A percentile compares a stretch with the other conserved stretches of the same genome.
These are phyloP conservation scores for Didymella segeticola DNA, from an alignment of 2,329 filamentous ascomycete species.

Conservation along the genomic window DNA sequence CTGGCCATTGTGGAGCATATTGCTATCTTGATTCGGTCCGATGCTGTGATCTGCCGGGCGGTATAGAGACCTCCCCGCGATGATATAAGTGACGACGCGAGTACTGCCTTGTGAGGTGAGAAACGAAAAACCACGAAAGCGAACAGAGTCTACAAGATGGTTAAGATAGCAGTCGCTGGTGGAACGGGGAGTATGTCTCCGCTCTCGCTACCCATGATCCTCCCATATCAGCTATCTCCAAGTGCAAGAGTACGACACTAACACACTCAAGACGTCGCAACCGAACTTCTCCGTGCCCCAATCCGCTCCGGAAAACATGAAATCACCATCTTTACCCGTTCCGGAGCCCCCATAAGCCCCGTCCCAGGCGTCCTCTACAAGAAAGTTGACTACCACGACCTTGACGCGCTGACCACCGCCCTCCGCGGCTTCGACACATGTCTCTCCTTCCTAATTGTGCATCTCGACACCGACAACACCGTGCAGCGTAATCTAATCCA, in stretches of 20 bases:
- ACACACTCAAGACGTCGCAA: slow-evolving; percentile 56
- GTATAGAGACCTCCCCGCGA: not conserved
- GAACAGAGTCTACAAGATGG: slow-evolving; percentile 28
- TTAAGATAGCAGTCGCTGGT: slow-evolving; percentile 46
- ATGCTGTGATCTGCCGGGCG: slow-evolving; percentile 14
- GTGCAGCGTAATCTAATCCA: slow-evolving; percentile 43
- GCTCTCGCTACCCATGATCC: not conserved
- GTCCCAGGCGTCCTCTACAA: slow-evolving; percentile 49
- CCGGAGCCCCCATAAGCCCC: slow-evolving; percentile 38
- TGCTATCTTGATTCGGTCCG: slow-evolving; percentile 10
- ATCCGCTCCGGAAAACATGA: slow-evolving; percentile 59
- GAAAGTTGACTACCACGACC: slow-evolving; percentile 55
- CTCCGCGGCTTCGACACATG: slow-evolving; percentile 58
- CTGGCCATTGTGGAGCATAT: slow-evolving; percentile 2
- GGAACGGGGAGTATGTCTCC: slow-evolving; percentile 44
- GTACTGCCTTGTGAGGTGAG: not conserved
- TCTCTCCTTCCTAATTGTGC: slow-evolving; percentile 52
- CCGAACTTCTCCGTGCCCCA: slow-evolving; percentile 60
- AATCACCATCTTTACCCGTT: slow-evolving; percentile 60
- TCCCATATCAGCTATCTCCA: no score
- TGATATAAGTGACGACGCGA: slow-evolving; percentile 3
- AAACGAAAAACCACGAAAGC: not conserved
- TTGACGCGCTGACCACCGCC: slow-evolving; percentile 43
- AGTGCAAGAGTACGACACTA: not conserved
- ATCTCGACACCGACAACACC: slow-evolving; percentile 31